Conservation (phyloP, 2,329 filamentous ascomycete species). For the Hymenotorrendiella dingleyae region DNA sequence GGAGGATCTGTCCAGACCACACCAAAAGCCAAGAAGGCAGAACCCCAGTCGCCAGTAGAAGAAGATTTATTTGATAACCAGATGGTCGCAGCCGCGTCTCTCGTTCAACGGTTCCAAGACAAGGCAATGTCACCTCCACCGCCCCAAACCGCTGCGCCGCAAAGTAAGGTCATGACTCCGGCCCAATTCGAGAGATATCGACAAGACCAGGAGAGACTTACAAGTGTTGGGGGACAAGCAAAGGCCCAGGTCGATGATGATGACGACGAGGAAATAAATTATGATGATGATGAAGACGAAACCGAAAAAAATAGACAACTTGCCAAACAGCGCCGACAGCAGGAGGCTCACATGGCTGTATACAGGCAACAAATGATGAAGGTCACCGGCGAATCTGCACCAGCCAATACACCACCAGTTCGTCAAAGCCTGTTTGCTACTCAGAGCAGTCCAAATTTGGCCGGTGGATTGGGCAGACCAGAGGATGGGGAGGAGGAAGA, state of each 20-base stretch:
- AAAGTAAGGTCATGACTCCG: constrained; percentile 82
- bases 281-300: constrained; percentile 74
- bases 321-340: constrained; percentile 73
- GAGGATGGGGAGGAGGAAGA: constrained; percentile 44
- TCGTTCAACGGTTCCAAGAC: constrained; percentile 26
- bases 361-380: constrained; percentile 98
- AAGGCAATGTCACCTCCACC: constrained; percentile 9
- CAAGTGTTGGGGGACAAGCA: constrained; percentile 39
- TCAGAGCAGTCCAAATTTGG: constrained; percentile 57
- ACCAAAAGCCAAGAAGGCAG: constrained; percentile 20
- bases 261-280: constrained; percentile 57
- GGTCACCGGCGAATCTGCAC: constrained; percentile 68
- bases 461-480: constrained; percentile 3
- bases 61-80: constrained; percentile 28
- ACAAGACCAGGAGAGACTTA: constrained; percentile 61
- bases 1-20: constrained; percentile 20
- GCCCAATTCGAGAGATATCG: constrained; percentile 80
- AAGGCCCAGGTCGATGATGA: constrained; percentile 54
- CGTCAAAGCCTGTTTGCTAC: constrained; percentile 51
- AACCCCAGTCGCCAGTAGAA: constrained; percentile 14
- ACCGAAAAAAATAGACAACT: constrained; percentile 66
- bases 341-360: constrained; percentile 83
- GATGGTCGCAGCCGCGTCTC: constrained; percentile 24
- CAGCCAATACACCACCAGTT: constrained; percentile 34
- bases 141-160: constrained; percentile 30